phyloP scores from a whole-genome alignment of 1,139 yeast species.

The Magnusiomyces sp. region DNA sequence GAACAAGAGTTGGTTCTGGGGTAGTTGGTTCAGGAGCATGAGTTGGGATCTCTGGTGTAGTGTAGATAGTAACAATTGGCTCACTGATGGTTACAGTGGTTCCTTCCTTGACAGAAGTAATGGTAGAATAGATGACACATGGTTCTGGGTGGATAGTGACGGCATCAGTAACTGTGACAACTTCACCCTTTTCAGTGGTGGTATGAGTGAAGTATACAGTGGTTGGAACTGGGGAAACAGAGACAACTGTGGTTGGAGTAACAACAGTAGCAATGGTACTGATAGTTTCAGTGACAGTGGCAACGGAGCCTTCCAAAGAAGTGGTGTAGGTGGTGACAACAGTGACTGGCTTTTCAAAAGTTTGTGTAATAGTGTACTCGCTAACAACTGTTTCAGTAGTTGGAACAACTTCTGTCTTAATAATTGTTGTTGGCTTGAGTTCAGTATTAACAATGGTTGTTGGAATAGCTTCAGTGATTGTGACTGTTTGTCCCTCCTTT shows the following conservation, averaged over 20 bases:
- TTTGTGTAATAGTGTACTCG: not conserved
- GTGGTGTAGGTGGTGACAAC: not conserved
- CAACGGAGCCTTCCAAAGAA: not conserved
- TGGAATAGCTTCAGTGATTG: not conserved
- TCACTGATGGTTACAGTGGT: not conserved
- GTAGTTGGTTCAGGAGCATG: not conserved
- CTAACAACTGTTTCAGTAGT: too few relatives aligned
- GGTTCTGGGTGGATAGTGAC: not conserved
- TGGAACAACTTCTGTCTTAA: too few relatives aligned
- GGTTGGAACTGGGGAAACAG: constrained; percentile 1
- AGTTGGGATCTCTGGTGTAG: constrained; percentile 3
- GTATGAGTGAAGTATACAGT: constrained; percentile 4
- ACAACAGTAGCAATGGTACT: not conserved
- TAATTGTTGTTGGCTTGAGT: too few relatives aligned
- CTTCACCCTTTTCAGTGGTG: not conserved
- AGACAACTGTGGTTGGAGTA: not conserved
- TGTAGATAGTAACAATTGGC: constrained; percentile 3
- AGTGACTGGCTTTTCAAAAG: constrained; percentile 1
- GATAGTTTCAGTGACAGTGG: not conserved
- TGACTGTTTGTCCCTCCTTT: not conserved
- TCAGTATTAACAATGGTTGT: too few relatives aligned
- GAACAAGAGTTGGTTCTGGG: not conserved
- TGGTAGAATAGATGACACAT: not conserved
- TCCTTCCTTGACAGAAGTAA: constrained; percentile 1
- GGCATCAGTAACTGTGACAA: constrained; percentile 3